Conservation (phyloP, 106 monocot genomes). For the Phalaenopsis equestris region DNA sequence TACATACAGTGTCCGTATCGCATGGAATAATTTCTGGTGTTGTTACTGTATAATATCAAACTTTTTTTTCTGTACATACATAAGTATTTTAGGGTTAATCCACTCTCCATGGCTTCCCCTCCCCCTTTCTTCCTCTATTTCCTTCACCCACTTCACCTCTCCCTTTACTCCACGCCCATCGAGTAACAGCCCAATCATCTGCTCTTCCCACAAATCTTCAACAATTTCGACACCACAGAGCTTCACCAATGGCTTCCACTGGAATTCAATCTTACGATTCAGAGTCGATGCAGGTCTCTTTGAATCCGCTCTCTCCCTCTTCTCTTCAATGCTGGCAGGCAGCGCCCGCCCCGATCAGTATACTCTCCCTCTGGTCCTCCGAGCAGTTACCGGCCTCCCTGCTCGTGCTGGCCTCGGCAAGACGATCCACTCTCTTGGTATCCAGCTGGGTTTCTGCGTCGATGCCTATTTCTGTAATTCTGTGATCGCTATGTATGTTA, state of each 20-base stretch:
- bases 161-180: neutral
- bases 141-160: neutral
- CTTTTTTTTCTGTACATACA: too few relatives aligned
- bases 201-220: neutral
- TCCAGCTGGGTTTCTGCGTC: constrained; percentile 19
- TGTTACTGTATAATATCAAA: too few relatives aligned
- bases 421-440: constrained; percentile 26
- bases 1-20: too few relatives aligned
- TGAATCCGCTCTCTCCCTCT: constrained; percentile 25
- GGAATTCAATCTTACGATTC: constrained; percentile 25
- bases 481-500: constrained; percentile 22
- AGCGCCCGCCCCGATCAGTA: constrained; percentile 24
- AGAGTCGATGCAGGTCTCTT: constrained; percentile 22
- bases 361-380: constrained; percentile 42
- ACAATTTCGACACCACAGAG: neutral
- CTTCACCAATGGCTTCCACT: constrained; percentile 3
- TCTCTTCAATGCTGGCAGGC: constrained; percentile 22
- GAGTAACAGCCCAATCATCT: neutral
- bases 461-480: constrained; percentile 49
- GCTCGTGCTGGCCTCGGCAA: constrained; percentile 11
- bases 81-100: neutral
- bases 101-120: neutral
- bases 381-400: constrained; percentile 17
- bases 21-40: too few relatives aligned
- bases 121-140: neutral